Evolutionary conservation across 768 basidiomycete genomes (phyloP).

Genomic region (Crucibulum laeve): DNA sequence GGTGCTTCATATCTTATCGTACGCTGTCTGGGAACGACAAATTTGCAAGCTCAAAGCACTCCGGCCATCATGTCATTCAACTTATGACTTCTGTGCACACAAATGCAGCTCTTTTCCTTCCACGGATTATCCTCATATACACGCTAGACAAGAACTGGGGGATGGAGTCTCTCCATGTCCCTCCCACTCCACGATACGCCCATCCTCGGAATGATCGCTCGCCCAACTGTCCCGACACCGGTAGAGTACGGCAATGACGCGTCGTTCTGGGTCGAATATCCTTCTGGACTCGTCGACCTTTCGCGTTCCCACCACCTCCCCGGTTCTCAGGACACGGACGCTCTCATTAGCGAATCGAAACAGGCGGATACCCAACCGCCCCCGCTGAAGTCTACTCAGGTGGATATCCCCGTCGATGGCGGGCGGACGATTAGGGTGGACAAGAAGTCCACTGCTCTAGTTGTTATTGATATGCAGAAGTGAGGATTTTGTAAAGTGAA

Average conservation of each 20-base stretch:
- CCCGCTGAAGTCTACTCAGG: conserved; percentile 31
- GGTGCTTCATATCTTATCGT: too few relatives aligned
- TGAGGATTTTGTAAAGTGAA: too few relatives aligned
- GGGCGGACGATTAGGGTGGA: conserved; percentile 47
- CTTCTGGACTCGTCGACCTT: conserved; percentile 58
- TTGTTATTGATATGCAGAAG: conserved; percentile 79
- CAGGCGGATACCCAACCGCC: conserved; percentile 17
- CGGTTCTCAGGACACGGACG: conserved; percentile 1
- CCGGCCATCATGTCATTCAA: too few relatives aligned
- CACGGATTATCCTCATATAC: not conserved
- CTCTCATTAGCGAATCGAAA: conserved; percentile 8
- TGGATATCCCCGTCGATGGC: conserved; percentile 52
- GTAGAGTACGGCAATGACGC: conserved; percentile 51
- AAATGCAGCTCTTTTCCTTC: not conserved
- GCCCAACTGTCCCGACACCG: conserved; percentile 38
- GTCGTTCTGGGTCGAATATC: conserved; percentile 69
- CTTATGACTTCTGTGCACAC: not conserved
- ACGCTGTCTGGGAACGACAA: not conserved
- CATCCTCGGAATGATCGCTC: conserved; percentile 40
- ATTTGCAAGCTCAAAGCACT: not conserved
- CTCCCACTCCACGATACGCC: conserved; percentile 30
- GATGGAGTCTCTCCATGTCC: conserved; percentile 4
- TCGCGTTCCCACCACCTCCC: conserved; percentile 42
- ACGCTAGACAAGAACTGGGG: not conserved
- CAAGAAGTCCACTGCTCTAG: conserved; percentile 44